Percentiles rank a stretch among this genome's conserved stretches.
These are phyloP conservation scores for Hypoxylon sp. DNA, from an alignment of 2,329 filamentous ascomycete species.

Conservation along the genomic window DNA sequence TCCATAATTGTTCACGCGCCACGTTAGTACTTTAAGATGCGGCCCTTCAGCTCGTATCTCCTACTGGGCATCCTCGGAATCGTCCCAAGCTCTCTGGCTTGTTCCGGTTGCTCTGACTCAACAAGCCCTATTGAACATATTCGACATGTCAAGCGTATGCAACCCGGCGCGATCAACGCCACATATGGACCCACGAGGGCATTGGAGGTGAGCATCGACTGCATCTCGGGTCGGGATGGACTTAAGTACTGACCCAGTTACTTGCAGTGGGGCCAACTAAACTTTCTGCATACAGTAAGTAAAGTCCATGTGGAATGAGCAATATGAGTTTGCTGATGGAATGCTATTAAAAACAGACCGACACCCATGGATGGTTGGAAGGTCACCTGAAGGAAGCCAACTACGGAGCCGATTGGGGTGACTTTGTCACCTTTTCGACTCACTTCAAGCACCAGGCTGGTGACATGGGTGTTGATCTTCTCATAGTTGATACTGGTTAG, in stretches of 20 bases:
- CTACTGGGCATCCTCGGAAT: constrained; percentile 19
- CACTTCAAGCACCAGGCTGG: constrained; percentile 70
- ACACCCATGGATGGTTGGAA: constrained; percentile 71
- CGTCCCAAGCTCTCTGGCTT: constrained; percentile 47
- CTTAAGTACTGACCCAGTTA: constrained; percentile 7
- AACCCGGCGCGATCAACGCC: constrained; percentile 59
- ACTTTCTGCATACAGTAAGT: constrained; percentile 67
- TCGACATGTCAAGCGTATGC: constrained; percentile 62
- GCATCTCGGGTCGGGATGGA: not conserved
- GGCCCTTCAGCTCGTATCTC: constrained; percentile 15
- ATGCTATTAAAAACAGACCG: constrained; percentile 58
- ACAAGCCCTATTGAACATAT: constrained; percentile 58
- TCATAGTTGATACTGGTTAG: constrained; percentile 70
- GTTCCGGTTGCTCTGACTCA: constrained; percentile 58
- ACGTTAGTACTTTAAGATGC: constrained; percentile 18
- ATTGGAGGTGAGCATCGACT: constrained; percentile 55
- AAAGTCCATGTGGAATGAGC: not conserved
- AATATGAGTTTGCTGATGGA: constrained; percentile 11
- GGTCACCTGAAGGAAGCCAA: constrained; percentile 71
- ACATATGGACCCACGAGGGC: constrained; percentile 57
- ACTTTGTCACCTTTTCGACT: constrained; percentile 70
- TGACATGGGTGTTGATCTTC: constrained; percentile 67
- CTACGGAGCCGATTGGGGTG: constrained; percentile 75
- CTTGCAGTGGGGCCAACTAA: constrained; percentile 69
- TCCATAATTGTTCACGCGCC: not conserved